phyloP scores from a whole-genome alignment of 2,329 filamentous ascomycete species.

The Cercospora brassicicola region DNA sequence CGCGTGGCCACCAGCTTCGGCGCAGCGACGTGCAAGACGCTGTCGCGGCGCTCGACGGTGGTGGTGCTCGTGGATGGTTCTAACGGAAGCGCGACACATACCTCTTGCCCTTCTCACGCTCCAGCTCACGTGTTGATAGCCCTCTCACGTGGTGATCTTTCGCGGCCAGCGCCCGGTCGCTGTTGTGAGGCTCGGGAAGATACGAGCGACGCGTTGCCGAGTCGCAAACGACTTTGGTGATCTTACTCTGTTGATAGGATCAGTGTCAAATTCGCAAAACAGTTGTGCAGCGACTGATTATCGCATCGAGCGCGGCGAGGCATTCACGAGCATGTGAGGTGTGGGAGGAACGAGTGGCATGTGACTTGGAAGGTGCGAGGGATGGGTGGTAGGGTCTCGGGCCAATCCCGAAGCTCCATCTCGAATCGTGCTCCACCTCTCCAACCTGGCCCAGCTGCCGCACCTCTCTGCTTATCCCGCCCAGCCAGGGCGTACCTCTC shows the following conservation, averaged over 20 bases:
- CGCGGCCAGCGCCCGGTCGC: conserved; percentile 3
- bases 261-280: not conserved
- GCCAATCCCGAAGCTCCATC: not conserved
- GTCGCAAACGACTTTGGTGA: not conserved
- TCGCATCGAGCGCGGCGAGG: not conserved
- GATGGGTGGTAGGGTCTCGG: not conserved
- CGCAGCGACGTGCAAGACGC: not conserved
- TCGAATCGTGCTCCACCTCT: not conserved
- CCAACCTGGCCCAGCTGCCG: not conserved
- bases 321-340: conserved; percentile 1
- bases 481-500: not conserved
- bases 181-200: not conserved
- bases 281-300: not conserved
- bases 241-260: not conserved
- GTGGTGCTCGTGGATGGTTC: not conserved
- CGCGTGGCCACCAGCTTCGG: not conserved
- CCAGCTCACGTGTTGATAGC: not conserved
- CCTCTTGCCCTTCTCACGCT: not conserved
- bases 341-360: not conserved
- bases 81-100: not conserved
- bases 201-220: not conserved
- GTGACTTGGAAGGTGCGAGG: conserved; percentile 2
- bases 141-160: not conserved
- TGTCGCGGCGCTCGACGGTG: not conserved
- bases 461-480: not conserved